Evolutionary conservation across 345 rosid genomes (phyloP).

Genomic region (Bruguiera sexangula): DNA sequence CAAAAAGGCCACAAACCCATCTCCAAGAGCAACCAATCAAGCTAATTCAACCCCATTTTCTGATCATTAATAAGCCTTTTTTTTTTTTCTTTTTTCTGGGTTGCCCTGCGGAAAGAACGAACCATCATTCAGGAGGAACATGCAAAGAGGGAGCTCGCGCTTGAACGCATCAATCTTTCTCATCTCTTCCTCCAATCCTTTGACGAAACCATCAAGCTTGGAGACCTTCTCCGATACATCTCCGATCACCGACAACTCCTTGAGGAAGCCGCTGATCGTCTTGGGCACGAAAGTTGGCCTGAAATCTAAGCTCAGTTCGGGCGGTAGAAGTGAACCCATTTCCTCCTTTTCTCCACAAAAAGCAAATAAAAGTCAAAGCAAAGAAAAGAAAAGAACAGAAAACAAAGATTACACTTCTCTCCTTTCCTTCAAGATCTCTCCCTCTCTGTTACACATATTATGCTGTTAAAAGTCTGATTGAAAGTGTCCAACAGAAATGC

Average conservation of each 20-base stretch:
- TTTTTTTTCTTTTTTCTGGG: too few relatives aligned
- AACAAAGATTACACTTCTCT: neutral
- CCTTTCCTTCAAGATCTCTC: neutral
- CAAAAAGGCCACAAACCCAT: too few relatives aligned
- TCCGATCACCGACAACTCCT: conserved; percentile 46
- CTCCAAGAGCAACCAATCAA: too few relatives aligned
- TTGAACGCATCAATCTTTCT: conserved; percentile 70
- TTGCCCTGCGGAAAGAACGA: conserved; percentile 18
- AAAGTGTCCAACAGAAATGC: neutral
- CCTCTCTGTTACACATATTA: neutral
- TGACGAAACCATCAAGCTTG: conserved; percentile 48
- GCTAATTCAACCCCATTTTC: too few relatives aligned
- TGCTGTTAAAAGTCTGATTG: neutral
- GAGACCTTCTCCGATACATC: conserved; percentile 40
- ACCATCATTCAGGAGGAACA: conserved; percentile 81
- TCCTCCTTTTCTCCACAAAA: neutral
- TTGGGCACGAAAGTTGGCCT: conserved; percentile 44
- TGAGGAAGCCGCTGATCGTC: conserved; percentile 51
- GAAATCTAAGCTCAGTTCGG: conserved; percentile 71
- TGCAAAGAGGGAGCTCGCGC: conserved; percentile 83
- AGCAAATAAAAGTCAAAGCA: neutral
- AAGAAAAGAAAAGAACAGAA: too few relatives aligned
- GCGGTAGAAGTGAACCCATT: conserved; percentile 54
- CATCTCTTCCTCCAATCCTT: conserved; percentile 68
- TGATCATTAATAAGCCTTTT: too few relatives aligned